Percentiles rank a stretch among this genome's conserved stretches.
These are phyloP conservation scores for Pistacia atlantica DNA, from an alignment of 345 rosid genomes.

Conservation along the genomic window DNA sequence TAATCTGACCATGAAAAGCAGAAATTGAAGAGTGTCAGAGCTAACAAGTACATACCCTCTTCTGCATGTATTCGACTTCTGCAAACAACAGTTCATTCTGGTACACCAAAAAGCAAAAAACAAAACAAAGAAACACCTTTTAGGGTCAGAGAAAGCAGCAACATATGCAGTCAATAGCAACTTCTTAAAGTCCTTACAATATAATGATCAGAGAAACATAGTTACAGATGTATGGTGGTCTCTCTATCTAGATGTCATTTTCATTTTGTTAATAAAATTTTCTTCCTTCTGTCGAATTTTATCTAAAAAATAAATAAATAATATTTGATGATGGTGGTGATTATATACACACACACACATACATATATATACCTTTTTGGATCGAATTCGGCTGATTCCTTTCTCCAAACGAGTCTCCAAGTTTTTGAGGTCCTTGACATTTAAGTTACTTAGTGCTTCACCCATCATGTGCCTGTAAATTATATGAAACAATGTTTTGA, in stretches of 20 bases:
- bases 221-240: too few relatives aligned
- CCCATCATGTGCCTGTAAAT: constrained; percentile 78
- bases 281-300: too few relatives aligned
- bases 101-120: neutral
- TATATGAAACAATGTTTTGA: neutral
- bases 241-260: too few relatives aligned
- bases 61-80: constrained; percentile 95
- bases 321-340: too few relatives aligned
- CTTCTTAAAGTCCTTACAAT: neutral
- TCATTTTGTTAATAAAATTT: too few relatives aligned
- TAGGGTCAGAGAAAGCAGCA: neutral
- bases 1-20: neutral
- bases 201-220: too few relatives aligned
- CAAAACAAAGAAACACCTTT: constrained; percentile 4
- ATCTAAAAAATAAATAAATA: too few relatives aligned
- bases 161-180: neutral
- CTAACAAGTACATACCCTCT: constrained; percentile 52
- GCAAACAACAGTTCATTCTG: constrained; percentile 89
- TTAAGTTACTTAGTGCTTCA: constrained; percentile 57
- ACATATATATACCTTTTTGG: constrained; percentile 68
- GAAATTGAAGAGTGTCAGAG: constrained; percentile 3
- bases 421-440: constrained; percentile 60
- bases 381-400: constrained; percentile 78
- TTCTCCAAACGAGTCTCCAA: constrained; percentile 75
- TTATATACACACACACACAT: too few relatives aligned